Evolutionary conservation across 129 eudicot genomes (phyloP).

Genomic region (Glebionis coronaria): DNA sequence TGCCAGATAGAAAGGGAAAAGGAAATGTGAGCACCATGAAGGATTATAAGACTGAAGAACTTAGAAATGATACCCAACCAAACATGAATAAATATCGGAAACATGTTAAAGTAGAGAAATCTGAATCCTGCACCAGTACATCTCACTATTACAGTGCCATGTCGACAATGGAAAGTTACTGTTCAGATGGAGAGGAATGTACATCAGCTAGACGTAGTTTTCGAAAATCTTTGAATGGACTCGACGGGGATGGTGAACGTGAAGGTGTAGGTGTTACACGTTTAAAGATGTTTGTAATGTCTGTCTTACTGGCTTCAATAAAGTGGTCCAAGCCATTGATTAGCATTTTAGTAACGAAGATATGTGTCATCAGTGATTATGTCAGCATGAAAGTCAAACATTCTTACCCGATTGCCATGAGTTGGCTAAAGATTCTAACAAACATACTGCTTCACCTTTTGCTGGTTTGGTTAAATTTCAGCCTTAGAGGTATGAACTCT

Average conservation of each 20-base stretch:
- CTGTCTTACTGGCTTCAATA: conserved; percentile 44
- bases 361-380: conserved; percentile 43
- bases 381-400: conserved; percentile 47
- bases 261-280: conserved; percentile 32
- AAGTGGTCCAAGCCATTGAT: conserved; percentile 65
- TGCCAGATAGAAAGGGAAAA: conserved; percentile 35
- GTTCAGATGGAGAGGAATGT: conserved; percentile 37
- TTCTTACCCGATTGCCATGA: conserved; percentile 67
- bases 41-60: conserved; percentile 39
- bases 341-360: conserved; percentile 30
- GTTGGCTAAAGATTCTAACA: conserved; percentile 57
- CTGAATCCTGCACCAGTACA: conserved; percentile 23
- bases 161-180: conserved; percentile 34
- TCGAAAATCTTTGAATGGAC: conserved; percentile 25
- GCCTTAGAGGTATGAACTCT: conserved; percentile 83
- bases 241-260: conserved; percentile 15
- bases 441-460: conserved; percentile 64
- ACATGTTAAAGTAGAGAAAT: conserved; percentile 35
- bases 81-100: conserved; percentile 40
- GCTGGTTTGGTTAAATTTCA: conserved; percentile 87
- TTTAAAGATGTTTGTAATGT: conserved; percentile 35
- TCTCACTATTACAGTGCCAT: conserved; percentile 36
- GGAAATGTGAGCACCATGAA: conserved; percentile 32
- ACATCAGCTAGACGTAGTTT: conserved; percentile 22
- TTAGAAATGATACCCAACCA: conserved; percentile 35